These are phyloP conservation scores for Oenanthe javanica DNA, from an alignment of 140 eudicot genomes.

Conservation along the genomic window DNA sequence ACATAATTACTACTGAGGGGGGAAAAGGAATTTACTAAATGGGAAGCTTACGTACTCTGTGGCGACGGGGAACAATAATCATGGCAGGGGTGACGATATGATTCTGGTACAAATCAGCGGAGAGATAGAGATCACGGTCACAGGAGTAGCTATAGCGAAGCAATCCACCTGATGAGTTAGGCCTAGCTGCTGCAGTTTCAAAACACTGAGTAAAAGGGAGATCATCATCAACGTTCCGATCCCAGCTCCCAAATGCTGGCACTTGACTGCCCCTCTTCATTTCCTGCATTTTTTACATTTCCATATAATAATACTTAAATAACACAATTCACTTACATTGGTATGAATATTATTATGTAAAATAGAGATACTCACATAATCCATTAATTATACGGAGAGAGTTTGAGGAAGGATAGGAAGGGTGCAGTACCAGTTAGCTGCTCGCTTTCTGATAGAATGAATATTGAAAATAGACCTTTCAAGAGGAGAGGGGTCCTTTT, in stretches of 20 bases:
- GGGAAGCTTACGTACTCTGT: conserved; percentile 20
- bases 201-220: conserved; percentile 85
- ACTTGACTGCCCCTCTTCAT: conserved; percentile 54
- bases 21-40: too few species aligned
- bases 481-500: not conserved
- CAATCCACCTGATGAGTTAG: conserved; percentile 34
- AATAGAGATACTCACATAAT: not conserved
- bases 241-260: conserved; percentile 97
- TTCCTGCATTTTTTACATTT: conserved; percentile 33
- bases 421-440: not conserved
- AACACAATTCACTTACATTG: too few species aligned
- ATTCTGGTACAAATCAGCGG: conserved; percentile 82
- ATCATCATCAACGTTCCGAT: conserved; percentile 38
- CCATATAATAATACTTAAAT: too few species aligned
- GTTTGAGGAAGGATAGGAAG: not conserved
- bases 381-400: not conserved
- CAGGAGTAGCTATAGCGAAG: conserved; percentile 56
- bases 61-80: conserved; percentile 97
- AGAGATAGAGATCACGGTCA: conserved; percentile 84
- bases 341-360: too few species aligned
- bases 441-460: not conserved
- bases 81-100: conserved; percentile 85
- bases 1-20: too few species aligned
- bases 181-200: conserved; percentile 50
- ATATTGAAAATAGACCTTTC: conserved; percentile 7